phyloP scores from a whole-genome alignment of 2,329 filamentous ascomycete genomes.

The Fusarium penzigii region DNA sequence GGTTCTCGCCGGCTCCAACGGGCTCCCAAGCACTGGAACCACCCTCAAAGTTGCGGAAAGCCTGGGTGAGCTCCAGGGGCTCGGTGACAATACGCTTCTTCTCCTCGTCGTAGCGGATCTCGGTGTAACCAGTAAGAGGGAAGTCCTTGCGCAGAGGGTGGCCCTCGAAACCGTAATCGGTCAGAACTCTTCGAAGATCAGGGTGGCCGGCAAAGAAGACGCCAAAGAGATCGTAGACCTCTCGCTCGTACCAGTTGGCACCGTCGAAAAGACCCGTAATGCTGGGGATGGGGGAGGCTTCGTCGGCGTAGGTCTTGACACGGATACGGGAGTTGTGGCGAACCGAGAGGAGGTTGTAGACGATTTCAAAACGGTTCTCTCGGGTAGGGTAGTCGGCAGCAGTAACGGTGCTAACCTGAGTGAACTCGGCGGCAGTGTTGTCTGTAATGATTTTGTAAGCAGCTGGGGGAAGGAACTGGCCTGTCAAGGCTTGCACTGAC shows the following conservation, averaged over 20 bases:
- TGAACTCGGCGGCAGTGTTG: slow-evolving; percentile 97
- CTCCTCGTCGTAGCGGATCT: slow-evolving; percentile 97
- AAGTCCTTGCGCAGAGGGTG: slow-evolving; percentile 98
- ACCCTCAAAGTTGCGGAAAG: slow-evolving; percentile 97
- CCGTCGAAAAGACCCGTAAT: slow-evolving; percentile 86
- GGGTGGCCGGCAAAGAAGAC: slow-evolving; percentile 97
- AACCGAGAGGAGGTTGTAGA: slow-evolving; percentile 95
- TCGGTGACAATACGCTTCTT: slow-evolving; percentile 99
- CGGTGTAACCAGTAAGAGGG: slow-evolving; percentile 95
- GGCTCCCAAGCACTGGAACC: slow-evolving; percentile 73
- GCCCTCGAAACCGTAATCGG: slow-evolving; percentile 98
- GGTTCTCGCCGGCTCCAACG: slow-evolving; percentile 68
- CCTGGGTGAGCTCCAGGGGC: slow-evolving; percentile 95
- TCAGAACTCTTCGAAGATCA: slow-evolving; percentile 97
- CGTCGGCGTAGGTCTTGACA: slow-evolving; percentile 98
- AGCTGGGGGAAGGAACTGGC: background rate
- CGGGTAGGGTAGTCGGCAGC: slow-evolving; percentile 94
- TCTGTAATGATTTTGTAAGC: slow-evolving; percentile 47
- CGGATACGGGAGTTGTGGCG: slow-evolving; percentile 95
- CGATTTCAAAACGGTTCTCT: slow-evolving; percentile 94
- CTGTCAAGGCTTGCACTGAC: slow-evolving; percentile 38
- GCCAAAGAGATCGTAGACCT: slow-evolving; percentile 96
- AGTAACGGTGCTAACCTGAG: slow-evolving; percentile 88
- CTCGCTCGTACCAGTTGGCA: slow-evolving; percentile 98
- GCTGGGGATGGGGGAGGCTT: slow-evolving; percentile 89